Evolutionary conservation across 768 basidiomycete genomes (phyloP).

Genomic region (Lentinula boryana): DNA sequence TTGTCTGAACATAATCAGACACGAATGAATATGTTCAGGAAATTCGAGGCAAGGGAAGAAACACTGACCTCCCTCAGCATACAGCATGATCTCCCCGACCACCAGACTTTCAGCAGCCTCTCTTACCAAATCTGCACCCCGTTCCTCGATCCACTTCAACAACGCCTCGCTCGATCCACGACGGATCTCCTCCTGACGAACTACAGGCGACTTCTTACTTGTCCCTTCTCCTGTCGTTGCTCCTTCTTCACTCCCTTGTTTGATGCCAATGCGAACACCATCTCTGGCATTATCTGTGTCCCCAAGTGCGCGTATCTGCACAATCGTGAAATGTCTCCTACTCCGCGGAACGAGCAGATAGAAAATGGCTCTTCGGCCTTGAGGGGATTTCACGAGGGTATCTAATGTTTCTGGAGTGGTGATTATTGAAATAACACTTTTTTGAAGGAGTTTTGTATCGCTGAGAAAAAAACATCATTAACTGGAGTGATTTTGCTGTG

Average conservation of each 20-base stretch:
- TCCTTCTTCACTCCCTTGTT: neutral
- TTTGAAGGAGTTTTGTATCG: conserved; percentile 86
- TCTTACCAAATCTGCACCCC: conserved; percentile 54
- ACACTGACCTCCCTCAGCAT: conserved; percentile 72
- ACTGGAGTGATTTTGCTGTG: neutral
- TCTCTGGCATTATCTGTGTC: conserved; percentile 62
- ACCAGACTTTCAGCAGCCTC: conserved; percentile 81
- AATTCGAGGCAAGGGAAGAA: neutral
- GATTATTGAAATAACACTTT: conserved; percentile 72
- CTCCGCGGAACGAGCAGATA: conserved; percentile 81
- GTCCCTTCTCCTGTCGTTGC: conserved; percentile 34
- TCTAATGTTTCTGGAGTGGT: conserved; percentile 38
- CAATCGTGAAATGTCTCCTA: conserved; percentile 83
- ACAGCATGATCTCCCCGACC: conserved; percentile 77
- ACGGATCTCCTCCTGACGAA: conserved; percentile 66
- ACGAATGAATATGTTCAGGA: neutral
- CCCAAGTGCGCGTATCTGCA: conserved; percentile 62
- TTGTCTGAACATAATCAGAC: conserved; percentile 49
- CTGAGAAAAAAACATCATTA: conserved; percentile 26
- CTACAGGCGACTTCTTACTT: conserved; percentile 72
- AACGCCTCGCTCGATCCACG: conserved; percentile 70
- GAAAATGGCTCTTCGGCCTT: conserved; percentile 78
- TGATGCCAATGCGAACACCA: neutral
- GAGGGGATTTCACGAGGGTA: conserved; percentile 51
- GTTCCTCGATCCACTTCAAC: conserved; percentile 60